Base-by-base conservation (phyloP, 1,284 basidiomycete species). In the Mrakiaceae sp. region DNA sequence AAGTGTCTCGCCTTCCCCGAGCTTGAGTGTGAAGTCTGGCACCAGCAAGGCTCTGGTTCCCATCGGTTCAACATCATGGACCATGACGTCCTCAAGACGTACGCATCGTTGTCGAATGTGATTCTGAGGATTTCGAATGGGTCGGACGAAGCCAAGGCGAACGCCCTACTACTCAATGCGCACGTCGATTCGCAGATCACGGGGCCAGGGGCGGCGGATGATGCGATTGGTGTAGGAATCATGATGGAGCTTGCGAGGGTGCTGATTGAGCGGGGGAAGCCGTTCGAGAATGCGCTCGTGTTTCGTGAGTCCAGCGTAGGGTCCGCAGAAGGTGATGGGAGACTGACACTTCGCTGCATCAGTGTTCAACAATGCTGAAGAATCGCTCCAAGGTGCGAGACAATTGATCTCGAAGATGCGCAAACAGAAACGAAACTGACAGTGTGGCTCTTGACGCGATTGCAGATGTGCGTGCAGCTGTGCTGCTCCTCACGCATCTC, bases 311-410 rank as follows among this genome's bases (percentile, higher is more conserved):
- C 12, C 44, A 9, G 16, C 6, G 5, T 54, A 3, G 11, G 1
- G 4, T 6, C 8, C n/a, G 8, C 14, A n/a, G 51, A 4, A 10
- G 57, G 8, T 58, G 48, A 27, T 44, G 61, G 64, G 60, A 56
- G 60, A 47, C 9, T 46, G 8, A 51, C 6, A 27, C 27, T 27
- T 27, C 27, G 27, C 27, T 27, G 27, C 27, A 27, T 27, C 68
- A 92, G 90, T 98, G 67, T 98, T 96, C 80, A 98, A 98, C 72
- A 85, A 96, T 68, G 96, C 88, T 5, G 94, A 98, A 74, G 63
- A 64, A 43, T 54, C 43, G 5, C 46, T 64, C 14, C 63, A 64
- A 27, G 63, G 49, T 52, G 44, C n/a, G 49, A 14, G 27, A 9
- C 12, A 27, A 2, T 27, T 60, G 60, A 49, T 62, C 63, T 5